These are phyloP conservation scores for Heliamphora ciliata DNA, from an alignment of 179 eudicot genomes.

Conservation along the genomic window DNA sequence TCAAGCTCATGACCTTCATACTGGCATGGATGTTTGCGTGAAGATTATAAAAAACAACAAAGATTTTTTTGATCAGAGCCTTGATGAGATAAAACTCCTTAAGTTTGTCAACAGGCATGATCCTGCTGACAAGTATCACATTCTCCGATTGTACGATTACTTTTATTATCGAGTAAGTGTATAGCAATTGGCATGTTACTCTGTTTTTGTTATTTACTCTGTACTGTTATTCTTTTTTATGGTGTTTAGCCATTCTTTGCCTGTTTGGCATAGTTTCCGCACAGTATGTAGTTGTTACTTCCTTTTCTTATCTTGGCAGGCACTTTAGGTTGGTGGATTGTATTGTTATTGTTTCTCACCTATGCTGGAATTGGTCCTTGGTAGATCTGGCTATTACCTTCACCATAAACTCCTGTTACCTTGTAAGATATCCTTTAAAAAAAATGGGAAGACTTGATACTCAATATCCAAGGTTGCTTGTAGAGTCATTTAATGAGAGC, in stretches of 20 bases:
- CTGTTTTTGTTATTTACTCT: background rate
- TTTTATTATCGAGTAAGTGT: conserved; percentile 89
- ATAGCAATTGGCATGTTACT: conserved; percentile 2
- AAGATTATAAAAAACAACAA: conserved; percentile 97
- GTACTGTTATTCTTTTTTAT: background rate
- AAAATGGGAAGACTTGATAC: conserved; percentile 5
- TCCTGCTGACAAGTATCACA: conserved; percentile 84
- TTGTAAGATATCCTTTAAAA: background rate
- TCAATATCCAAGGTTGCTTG: background rate
- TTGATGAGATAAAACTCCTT: conserved; percentile 97
- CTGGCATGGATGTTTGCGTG: conserved; percentile 97
- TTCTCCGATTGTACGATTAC: conserved; percentile 91
- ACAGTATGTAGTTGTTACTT: background rate
- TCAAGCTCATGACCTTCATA: conserved; percentile 92
- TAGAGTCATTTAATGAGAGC: conserved; percentile 7
- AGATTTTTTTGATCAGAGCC: conserved; percentile 98
- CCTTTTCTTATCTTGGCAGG: background rate
- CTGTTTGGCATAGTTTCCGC: background rate
- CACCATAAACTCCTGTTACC: background rate
- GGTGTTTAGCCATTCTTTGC: background rate
- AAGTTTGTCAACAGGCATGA: conserved; percentile 90
- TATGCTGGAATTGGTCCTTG: background rate
- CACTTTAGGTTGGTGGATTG: conserved; percentile 8
- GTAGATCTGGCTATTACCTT: background rate
- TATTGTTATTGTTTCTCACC: background rate